Conservation (phyloP, 2,329 filamentous ascomycete species). For the Hymenoscyphus scutula region DNA sequence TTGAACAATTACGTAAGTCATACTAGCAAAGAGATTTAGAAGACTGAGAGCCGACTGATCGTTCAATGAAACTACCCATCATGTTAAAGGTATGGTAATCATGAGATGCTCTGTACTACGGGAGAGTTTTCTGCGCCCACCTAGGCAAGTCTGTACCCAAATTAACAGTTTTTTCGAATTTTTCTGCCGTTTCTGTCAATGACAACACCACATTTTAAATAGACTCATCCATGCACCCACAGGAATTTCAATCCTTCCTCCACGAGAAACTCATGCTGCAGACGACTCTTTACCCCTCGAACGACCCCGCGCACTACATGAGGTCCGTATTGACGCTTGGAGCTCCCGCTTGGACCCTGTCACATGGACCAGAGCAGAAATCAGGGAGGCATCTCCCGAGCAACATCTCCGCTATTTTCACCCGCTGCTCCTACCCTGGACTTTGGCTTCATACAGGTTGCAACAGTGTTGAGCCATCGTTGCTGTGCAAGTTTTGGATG, state of each 20-base stretch:
- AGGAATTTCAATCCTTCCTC: background rate
- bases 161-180: background rate
- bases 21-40: no score
- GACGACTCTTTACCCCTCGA: background rate
- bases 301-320: background rate
- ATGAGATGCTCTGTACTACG: background rate
- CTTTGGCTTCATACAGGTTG: background rate
- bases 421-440: background rate
- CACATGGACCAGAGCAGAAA: background rate
- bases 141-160: background rate
- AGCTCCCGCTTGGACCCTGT: background rate
- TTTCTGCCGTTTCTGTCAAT: background rate
- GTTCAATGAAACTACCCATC: no score
- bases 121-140: background rate
- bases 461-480: background rate
- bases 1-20: no score
- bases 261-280: background rate
- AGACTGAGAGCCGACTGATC: background rate
- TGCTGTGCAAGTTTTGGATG: background rate
- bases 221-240: background rate
- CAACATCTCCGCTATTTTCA: no score
- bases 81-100: no score
- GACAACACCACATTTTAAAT: background rate
- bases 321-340: background rate
- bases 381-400: conserved; percentile 1